Evolutionary conservation across 1,139 yeast species (phyloP).

Genomic region (Nakaseomyces kungkrabaensis): DNA sequence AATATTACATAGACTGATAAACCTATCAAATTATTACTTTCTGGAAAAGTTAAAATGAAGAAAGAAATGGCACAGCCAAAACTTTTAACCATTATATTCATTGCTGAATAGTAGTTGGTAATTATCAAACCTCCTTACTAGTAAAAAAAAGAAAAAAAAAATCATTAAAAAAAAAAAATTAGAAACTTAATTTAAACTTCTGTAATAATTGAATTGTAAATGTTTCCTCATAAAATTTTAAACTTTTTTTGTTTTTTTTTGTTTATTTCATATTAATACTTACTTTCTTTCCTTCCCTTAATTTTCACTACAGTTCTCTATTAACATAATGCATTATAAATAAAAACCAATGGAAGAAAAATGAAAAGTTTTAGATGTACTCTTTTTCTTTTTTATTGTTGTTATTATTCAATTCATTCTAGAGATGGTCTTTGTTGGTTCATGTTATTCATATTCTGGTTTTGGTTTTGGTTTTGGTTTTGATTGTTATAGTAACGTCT

Average conservation of each 20-base stretch:
- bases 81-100: no score
- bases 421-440: neutral
- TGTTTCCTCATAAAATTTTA: no score
- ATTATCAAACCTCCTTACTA: neutral
- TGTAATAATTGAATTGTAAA: no score
- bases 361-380: neutral
- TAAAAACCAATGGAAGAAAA: neutral
- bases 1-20: neutral
- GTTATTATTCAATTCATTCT: neutral
- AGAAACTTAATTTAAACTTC: no score
- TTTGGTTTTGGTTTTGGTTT: slow-evolving; percentile 7
- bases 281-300: neutral
- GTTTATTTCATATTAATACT: neutral
- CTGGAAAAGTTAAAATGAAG: neutral
- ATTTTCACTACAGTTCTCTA: neutral
- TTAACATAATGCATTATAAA: neutral
- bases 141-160: neutral
- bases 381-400: neutral
- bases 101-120: no score
- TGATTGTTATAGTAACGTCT: slow-evolving; percentile 5
- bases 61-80: no score
- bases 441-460: slow-evolving; percentile 5
- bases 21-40: neutral
- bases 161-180: neutral
- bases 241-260: neutral